These are phyloP conservation scores for Penicillium steckii DNA, from an alignment of 495 filamentous ascomycete genomes.

Conservation along the genomic window DNA sequence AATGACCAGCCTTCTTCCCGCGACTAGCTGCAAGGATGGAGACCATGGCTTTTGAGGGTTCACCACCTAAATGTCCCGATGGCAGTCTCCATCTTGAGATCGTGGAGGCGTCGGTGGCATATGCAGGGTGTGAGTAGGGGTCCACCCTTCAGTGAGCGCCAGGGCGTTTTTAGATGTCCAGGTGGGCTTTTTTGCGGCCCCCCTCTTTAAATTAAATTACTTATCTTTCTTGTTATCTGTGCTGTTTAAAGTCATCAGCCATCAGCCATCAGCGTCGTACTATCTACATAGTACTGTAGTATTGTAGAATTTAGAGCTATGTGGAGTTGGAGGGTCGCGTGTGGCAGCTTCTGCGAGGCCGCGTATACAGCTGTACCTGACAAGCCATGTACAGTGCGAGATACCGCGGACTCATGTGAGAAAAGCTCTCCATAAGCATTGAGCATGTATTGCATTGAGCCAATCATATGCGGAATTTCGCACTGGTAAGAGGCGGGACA, in stretches of 20 bases:
- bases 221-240: too few relatives aligned
- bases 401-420: constrained; percentile 29
- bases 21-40: constrained; percentile 9
- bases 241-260: too few relatives aligned
- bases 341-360: constrained; percentile 2
- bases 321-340: not conserved
- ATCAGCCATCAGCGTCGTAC: not conserved
- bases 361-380: constrained; percentile 16
- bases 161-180: constrained; percentile 2
- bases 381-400: constrained; percentile 22
- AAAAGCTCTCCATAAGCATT: constrained; percentile 2
- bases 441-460: not conserved
- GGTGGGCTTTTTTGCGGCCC: not conserved
- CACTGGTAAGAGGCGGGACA: constrained; percentile 10
- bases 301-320: not conserved
- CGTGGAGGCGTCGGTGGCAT: constrained; percentile 23
- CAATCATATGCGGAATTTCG: constrained; percentile 13
- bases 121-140: constrained; percentile 22
- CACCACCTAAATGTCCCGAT: not conserved
- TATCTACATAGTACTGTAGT: not conserved
- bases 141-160: constrained; percentile 5
- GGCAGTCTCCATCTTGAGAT: constrained; percentile 8
- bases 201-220: too few relatives aligned
- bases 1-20: constrained; percentile 1
- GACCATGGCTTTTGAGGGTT: not conserved